Base-by-base conservation (phyloP, 371 early-diverging fungal species). In the Mortierella polycephala region DNA sequence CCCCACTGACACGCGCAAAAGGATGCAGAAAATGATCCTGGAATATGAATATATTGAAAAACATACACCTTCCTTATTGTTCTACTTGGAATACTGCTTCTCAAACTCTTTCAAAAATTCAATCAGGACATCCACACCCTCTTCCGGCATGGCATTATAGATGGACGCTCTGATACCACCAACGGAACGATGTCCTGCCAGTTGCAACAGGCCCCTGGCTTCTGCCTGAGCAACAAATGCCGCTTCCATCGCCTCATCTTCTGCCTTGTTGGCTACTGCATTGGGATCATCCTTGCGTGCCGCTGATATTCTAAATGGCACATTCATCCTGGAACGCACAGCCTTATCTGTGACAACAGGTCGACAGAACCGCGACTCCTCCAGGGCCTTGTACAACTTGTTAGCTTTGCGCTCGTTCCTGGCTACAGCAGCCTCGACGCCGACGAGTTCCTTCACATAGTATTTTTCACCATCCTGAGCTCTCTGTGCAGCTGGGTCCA, bases 81-180 rank as follows among this genome's bases (percentile, higher is more conserved):
- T 30, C 30, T 30, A 30, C 30, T 30, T 30, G 30, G 30, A 30
- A 54, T 85, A 81, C 49, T 79, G 62, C 54, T 82, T 71, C 74
- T 89, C 90, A 86, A 97, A 97, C 60, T 91, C 91, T 51, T 83
- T 74, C 93, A 96, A 91, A 69, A 91, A 97, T 5, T 67, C 82
- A 7, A 92, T 90, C 60, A 98, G 75, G 40, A 83, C 85, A 66
- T 92, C 85, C 1, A 95, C 95, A 52, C 91, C 94, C 47, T 96
- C 94, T 60, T 91, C 79, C 5, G 94, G 86, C 86, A 97, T 87
- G 37, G 98, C 97, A 76, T 99, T 99, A 83, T 99, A 99, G 49
- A 98, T 87, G 49, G 94, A 93, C n/a, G 95, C 94, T 49, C 99
- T 88, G 64, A 98, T 91, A 40, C 99, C 99, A 60, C 98, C 99